Conservation (phyloP, 1,139 yeast genomes). For the Nakaseomyces nivariensis region DNA sequence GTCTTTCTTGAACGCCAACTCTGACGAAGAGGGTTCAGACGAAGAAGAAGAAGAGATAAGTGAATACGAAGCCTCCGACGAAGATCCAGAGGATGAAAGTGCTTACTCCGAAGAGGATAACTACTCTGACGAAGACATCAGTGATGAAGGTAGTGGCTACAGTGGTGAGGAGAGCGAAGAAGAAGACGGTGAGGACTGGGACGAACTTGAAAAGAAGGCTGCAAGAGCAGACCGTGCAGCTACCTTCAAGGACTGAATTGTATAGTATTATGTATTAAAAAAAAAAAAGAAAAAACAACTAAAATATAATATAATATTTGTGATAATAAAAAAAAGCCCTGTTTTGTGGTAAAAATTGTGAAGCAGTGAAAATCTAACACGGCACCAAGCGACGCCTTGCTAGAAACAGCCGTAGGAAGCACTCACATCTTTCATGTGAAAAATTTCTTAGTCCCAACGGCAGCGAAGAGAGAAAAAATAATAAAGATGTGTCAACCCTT, state of each 20-base stretch:
- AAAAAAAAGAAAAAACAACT: too few species aligned
- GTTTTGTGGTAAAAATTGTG: too few species aligned
- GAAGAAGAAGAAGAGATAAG: constrained; percentile 41
- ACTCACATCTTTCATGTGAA: too few species aligned
- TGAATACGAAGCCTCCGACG: constrained; percentile 38
- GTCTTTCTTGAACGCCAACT: constrained; percentile 74
- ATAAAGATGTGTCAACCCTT: neutral
- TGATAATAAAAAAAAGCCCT: too few species aligned
- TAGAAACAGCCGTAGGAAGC: neutral
- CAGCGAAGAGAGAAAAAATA: too few species aligned
- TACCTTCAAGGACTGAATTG: constrained; percentile 20
- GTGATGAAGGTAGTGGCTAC: constrained; percentile 40
- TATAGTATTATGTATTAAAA: neutral
- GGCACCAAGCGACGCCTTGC: neutral
- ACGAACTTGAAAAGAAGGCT: constrained; percentile 60
- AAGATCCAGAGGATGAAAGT: constrained; percentile 68
- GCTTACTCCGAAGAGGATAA: constrained; percentile 46
- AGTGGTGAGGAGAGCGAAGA: constrained; percentile 43
- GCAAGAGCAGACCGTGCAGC: constrained; percentile 36
- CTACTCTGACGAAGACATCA: constrained; percentile 35
- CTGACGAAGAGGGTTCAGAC: constrained; percentile 53
- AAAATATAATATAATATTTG: too few species aligned
- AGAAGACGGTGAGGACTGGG: constrained; percentile 66
- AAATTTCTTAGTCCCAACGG: too few species aligned
- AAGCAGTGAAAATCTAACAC: neutral